Evolutionary conservation across 345 rosid genomes (phyloP).

Genomic region (Brassica incana): DNA sequence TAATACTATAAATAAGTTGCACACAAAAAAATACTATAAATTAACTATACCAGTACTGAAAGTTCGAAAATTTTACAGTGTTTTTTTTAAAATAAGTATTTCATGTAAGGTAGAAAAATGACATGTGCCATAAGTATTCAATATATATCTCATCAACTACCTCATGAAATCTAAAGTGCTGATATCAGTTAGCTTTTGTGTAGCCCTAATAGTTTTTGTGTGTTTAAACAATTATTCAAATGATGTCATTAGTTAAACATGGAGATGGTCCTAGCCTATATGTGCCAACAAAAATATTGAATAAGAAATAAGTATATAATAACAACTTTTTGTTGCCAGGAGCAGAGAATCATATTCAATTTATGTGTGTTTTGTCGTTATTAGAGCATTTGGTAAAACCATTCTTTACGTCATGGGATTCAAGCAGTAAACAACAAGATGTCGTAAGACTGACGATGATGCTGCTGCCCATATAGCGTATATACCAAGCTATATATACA

Average conservation of each 20-base stretch:
- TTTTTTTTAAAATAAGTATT: neutral
- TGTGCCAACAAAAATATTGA: conserved; percentile 21
- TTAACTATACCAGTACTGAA: neutral
- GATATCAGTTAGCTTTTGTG: neutral
- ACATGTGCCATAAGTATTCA: neutral
- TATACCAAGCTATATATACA: conserved; percentile 24
- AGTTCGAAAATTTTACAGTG: neutral
- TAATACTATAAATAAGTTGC: too few species aligned
- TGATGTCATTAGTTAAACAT: neutral
- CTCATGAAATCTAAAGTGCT: neutral
- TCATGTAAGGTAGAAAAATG: neutral
- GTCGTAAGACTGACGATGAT: conserved; percentile 37
- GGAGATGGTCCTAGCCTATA: neutral
- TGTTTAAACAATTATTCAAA: neutral
- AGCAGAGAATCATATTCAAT: conserved; percentile 16
- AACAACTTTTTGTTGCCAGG: conserved; percentile 1
- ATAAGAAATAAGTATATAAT: neutral
- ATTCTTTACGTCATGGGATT: conserved; percentile 24
- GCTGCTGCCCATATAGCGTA: conserved; percentile 30
- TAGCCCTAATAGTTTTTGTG: neutral
- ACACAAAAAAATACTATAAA: neutral
- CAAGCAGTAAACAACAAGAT: conserved; percentile 25
- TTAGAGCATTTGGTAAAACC: neutral
- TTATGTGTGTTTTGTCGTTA: conserved; percentile 25
- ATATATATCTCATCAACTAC: neutral